phyloP scores from a whole-genome alignment of 192 early-diverging fungal species.

The Thamnidium elegans region DNA sequence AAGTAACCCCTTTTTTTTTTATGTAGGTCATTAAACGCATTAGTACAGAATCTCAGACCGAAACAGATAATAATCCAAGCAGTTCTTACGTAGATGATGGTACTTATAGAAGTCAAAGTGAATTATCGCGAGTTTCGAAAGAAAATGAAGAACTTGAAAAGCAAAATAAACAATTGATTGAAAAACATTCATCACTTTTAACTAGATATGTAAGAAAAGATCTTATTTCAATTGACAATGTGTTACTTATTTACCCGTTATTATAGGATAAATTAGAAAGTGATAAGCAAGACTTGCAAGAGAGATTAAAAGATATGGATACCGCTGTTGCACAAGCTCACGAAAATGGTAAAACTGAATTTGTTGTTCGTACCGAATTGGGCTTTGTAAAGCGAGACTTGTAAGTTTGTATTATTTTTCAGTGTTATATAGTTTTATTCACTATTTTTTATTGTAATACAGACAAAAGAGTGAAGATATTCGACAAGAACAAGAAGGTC shows the following conservation, averaged over 20 bases:
- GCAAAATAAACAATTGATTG: constrained; percentile 42
- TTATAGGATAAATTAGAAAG: constrained; percentile 68
- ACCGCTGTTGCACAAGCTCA: constrained; percentile 62
- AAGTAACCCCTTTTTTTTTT: background rate
- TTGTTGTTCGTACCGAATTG: constrained; percentile 82
- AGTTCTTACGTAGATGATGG: constrained; percentile 22
- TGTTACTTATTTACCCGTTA: background rate
- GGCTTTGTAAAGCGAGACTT: constrained; percentile 82
- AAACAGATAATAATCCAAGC: constrained; percentile 11
- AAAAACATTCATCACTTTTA: constrained; percentile 52
- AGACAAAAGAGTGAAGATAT: constrained; percentile 77
- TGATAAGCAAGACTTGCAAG: constrained; percentile 70
- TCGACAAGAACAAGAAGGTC: constrained; percentile 64
- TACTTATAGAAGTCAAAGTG: constrained; percentile 36
- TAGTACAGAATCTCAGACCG: background rate
- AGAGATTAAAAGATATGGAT: constrained; percentile 78
- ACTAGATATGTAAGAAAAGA: constrained; percentile 34
- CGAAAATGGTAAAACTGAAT: constrained; percentile 79
- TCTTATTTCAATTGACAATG: background rate
- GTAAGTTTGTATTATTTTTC: constrained; percentile 38
- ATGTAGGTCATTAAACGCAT: constrained; percentile 19
- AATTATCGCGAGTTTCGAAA: constrained; percentile 43
- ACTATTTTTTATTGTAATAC: background rate
- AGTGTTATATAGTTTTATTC: background rate
- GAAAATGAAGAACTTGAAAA: constrained; percentile 65